These are phyloP conservation scores for Wickerhamomyces sp. DNA, from an alignment of 1,139 yeast species.

Conservation along the genomic window DNA sequence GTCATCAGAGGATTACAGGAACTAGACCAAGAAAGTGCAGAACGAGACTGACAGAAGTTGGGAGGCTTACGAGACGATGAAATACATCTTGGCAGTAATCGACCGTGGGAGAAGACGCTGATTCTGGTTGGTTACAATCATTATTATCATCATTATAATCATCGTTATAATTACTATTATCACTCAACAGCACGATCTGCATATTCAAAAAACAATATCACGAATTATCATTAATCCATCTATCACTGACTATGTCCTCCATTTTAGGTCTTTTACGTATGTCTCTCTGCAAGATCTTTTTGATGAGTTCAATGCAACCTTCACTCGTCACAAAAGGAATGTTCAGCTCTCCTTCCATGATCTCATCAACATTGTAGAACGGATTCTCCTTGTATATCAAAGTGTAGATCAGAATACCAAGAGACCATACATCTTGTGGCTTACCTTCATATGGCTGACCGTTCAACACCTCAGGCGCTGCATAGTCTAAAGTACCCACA, in stretches of 20 bases:
- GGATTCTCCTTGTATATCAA: slow-evolving; percentile 94
- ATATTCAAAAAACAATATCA: too few species aligned
- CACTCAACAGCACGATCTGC: too few species aligned
- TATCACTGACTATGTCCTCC: slow-evolving; percentile 59
- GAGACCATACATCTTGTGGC: slow-evolving; percentile 96
- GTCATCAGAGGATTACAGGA: too few species aligned
- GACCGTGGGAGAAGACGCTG: too few species aligned
- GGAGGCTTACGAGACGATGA: too few species aligned
- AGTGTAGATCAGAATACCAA: slow-evolving; percentile 85
- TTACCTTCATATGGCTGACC: slow-evolving; percentile 88
- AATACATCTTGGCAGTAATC: too few species aligned
- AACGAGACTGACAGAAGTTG: too few species aligned
- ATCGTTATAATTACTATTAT: too few species aligned
- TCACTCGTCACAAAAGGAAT: slow-evolving; percentile 60
- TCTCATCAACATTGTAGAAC: slow-evolving; percentile 90
- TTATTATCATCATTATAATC: too few species aligned
- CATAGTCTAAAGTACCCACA: slow-evolving; percentile 95
- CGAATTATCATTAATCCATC: slow-evolving; percentile 62
- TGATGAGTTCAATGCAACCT: slow-evolving; percentile 52
- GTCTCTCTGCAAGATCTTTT: slow-evolving; percentile 60
- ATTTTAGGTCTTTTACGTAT: slow-evolving; percentile 65
- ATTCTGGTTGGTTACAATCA: too few species aligned
- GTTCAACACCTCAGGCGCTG: slow-evolving; percentile 90
- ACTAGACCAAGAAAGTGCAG: too few species aligned
- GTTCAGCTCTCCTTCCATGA: slow-evolving; percentile 81